phyloP scores from a whole-genome alignment of 2,329 filamentous ascomycete species.

The Juglanconis juglandina region DNA sequence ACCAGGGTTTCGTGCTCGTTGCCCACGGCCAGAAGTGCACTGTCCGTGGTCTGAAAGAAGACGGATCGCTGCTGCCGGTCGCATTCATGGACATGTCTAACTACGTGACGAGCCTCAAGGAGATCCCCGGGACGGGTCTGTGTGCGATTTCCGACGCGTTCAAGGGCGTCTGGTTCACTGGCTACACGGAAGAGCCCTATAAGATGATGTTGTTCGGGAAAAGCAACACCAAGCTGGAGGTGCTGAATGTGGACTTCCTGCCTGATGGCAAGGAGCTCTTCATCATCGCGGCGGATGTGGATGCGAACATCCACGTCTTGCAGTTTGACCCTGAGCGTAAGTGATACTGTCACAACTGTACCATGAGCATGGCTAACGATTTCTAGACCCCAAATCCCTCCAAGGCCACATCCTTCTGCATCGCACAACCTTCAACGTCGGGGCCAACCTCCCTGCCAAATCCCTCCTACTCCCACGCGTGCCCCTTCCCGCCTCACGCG shows the following conservation, averaged over 20 bases:
- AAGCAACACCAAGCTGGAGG: slow-evolving; percentile 71
- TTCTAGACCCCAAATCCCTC: slow-evolving; percentile 82
- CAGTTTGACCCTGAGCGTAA: slow-evolving; percentile 93
- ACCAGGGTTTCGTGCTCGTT: slow-evolving; percentile 81
- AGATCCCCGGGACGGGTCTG: slow-evolving; percentile 77
- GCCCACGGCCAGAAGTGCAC: slow-evolving; percentile 97
- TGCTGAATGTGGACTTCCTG: slow-evolving; percentile 80
- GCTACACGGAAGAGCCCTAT: slow-evolving; percentile 95
- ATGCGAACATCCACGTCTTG: slow-evolving; percentile 82
- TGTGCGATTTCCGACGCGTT: slow-evolving; percentile 85
- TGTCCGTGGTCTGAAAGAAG: slow-evolving; percentile 92
- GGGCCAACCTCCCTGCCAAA: slow-evolving; percentile 69
- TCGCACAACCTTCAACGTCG: slow-evolving; percentile 82
- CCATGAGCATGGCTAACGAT: slow-evolving; percentile 23
- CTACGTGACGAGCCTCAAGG: slow-evolving; percentile 82
- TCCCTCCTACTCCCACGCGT: slow-evolving; percentile 71
- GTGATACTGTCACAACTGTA: slow-evolving; percentile 30
- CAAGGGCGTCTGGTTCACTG: slow-evolving; percentile 93
- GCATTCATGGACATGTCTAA: slow-evolving; percentile 98
- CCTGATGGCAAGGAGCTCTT: slow-evolving; percentile 80
- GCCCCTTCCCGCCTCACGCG: slow-evolving; percentile 31
- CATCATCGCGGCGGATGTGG: slow-evolving; percentile 77
- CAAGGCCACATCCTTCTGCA: slow-evolving; percentile 85
- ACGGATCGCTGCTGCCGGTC: slow-evolving; percentile 85
- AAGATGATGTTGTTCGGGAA: slow-evolving; percentile 92